These are phyloP conservation scores for Lactarius vividus DNA, from an alignment of 768 basidiomycete genomes.

Conservation along the genomic window DNA sequence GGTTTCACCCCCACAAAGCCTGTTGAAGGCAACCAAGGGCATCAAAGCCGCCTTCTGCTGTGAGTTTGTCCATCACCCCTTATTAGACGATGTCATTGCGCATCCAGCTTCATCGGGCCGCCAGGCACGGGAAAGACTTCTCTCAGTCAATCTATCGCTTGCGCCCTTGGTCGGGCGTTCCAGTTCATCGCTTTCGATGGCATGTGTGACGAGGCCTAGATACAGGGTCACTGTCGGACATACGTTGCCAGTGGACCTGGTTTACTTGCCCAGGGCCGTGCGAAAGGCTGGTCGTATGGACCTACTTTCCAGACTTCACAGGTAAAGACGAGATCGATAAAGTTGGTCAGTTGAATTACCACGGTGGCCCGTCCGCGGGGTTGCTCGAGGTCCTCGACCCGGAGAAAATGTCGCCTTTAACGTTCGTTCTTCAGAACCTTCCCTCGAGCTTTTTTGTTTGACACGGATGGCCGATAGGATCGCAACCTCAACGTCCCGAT, in stretches of 20 bases:
- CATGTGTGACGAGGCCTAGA: conserved; percentile 88
- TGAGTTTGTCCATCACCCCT: conserved; percentile 32
- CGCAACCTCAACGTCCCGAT: conserved; percentile 82
- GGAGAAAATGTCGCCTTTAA: conserved; percentile 84
- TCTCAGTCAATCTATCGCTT: conserved; percentile 72
- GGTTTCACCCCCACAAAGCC: conserved; percentile 12
- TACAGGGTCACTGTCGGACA: conserved; percentile 75
- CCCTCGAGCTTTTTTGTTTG: not conserved
- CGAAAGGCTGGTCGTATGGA: conserved; percentile 80
- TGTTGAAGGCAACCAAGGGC: conserved; percentile 36
- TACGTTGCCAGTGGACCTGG: conserved; percentile 91
- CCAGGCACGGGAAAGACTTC: conserved; percentile 92
- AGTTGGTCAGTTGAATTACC: conserved; percentile 79
- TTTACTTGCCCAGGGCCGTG: conserved; percentile 80
- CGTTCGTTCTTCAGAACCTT: conserved; percentile 38
- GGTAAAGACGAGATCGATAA: conserved; percentile 88
- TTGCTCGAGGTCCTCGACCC: conserved; percentile 91
- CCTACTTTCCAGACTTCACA: conserved; percentile 29
- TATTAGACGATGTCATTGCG: conserved; percentile 1
- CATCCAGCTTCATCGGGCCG: conserved; percentile 77
- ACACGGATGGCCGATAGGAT: conserved; percentile 42
- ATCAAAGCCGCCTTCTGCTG: conserved; percentile 74
- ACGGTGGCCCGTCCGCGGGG: conserved; percentile 90
- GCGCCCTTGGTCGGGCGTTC: conserved; percentile 79
- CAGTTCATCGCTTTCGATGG: conserved; percentile 91